phyloP scores from a whole-genome alignment of 768 basidiomycete species.

The Leccinum sublutescens region DNA sequence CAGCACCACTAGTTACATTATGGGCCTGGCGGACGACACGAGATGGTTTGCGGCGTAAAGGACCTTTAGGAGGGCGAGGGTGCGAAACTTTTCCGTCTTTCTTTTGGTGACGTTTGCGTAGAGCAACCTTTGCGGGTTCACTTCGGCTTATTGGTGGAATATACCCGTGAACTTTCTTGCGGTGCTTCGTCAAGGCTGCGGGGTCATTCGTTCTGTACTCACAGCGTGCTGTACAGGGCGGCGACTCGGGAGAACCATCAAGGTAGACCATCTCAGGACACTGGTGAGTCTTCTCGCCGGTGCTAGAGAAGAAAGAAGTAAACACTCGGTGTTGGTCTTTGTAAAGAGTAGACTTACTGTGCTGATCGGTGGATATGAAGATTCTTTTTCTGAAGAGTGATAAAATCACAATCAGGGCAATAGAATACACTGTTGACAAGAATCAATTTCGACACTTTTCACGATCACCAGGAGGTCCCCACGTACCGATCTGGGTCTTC shows the following conservation, averaged over 20 bases:
- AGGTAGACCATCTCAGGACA: conserved; percentile 8
- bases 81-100: neutral
- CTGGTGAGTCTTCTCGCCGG: conserved; percentile 16
- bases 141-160: conserved; percentile 10
- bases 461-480: neutral
- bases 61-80: neutral
- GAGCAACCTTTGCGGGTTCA: neutral
- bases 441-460: neutral
- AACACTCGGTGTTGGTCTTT: neutral
- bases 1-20: neutral
- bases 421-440: conserved; percentile 5
- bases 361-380: conserved; percentile 14
- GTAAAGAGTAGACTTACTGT: conserved; percentile 15
- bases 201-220: conserved; percentile 25
- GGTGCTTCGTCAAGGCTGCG: conserved; percentile 25
- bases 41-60: neutral
- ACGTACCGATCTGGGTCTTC: conserved; percentile 8
- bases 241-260: neutral
- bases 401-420: conserved; percentile 19
- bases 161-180: conserved; percentile 22
- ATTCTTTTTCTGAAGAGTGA: conserved; percentile 21
- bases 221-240: conserved; percentile 5
- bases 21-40: neutral
- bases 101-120: neutral
- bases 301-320: conserved; percentile 9